phyloP scores from a whole-genome alignment of 768 basidiomycete species.

The Mycena albidolilacea region DNA sequence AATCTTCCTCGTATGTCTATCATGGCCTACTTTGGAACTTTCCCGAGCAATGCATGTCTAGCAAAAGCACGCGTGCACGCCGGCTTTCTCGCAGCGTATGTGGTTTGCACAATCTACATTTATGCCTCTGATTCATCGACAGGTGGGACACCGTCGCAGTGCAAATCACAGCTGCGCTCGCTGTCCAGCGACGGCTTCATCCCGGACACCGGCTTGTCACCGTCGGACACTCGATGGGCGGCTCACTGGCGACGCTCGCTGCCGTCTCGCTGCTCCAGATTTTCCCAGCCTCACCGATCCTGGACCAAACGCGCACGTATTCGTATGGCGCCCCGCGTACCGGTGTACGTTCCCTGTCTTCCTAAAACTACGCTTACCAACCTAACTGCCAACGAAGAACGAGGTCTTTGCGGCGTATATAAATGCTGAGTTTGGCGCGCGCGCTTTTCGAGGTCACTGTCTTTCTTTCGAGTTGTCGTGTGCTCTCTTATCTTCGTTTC shows the following conservation, averaged over 20 bases:
- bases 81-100: conserved; percentile 67
- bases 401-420: conserved; percentile 61
- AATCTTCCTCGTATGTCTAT: conserved; percentile 53
- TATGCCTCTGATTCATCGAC: not conserved
- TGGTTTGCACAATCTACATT: not conserved
- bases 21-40: not conserved
- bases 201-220: conserved; percentile 59
- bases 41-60: conserved; percentile 35
- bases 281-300: conserved; percentile 53
- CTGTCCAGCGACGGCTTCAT: conserved; percentile 52
- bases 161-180: conserved; percentile 55
- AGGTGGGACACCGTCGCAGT: conserved; percentile 68
- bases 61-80: conserved; percentile 61
- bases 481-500: not conserved
- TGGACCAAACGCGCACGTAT: conserved; percentile 54
- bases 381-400: conserved; percentile 53
- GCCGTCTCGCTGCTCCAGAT: conserved; percentile 61
- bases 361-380: not conserved
- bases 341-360: conserved; percentile 52
- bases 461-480: not conserved
- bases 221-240: conserved; percentile 70
- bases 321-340: conserved; percentile 67
- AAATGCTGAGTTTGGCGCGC: conserved; percentile 56
- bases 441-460: conserved; percentile 59
- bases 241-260: conserved; percentile 64